Evolutionary conservation across 441 rosid species (phyloP), one percentile per base, ranked within the genome.

Genomic region (Populus hybrid): DNA sequence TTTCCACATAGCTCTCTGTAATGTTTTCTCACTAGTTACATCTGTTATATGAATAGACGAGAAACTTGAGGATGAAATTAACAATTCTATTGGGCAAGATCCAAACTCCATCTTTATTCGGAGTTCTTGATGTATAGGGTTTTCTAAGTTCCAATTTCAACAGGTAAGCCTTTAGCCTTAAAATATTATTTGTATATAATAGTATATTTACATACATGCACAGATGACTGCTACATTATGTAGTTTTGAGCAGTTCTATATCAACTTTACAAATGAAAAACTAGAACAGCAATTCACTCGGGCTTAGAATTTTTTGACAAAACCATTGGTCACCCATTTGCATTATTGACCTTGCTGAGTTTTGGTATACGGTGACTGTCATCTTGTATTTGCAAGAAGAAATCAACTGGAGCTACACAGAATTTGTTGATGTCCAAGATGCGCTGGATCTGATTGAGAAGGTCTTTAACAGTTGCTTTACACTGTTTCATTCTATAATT

Each of bases 101-200:
- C 95, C 98, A 80, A 92, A 87, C 91, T 97, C 99, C 40, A 36
- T 1, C 40, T 36, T 84, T 90, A 66, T 92, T 97, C 83, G 99
- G 99, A 86, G 99, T 97, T 82, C 95, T 94, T 84, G 99, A 94
- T 88, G 93, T 97, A 77, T 97, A 97, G 86, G 99, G 99, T 53
- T 97, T 94, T 83, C 98, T 94, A 86, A 97, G 99, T 86, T 97
- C 95, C 82, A 89, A 97, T 85, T 90, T 88, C 86, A 95, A 97
- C 80, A 95, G 98, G 98, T 93, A 83, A 74, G 64, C 72, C 28
- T 24, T 29, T 65, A n/a, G 72, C 45, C 69, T 76, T 82, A 40
- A 36, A 59, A 65, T 28, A 20, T 69, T 72, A 36, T 68, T 6
- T 71, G 26, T 38, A 1, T 42, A 23, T 59, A 4, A 6, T 69